Evolutionary conservation across 306 rosid species (phyloP), one percentile per base, ranked within the genome.

Genomic region (Inga laurina): DNA sequence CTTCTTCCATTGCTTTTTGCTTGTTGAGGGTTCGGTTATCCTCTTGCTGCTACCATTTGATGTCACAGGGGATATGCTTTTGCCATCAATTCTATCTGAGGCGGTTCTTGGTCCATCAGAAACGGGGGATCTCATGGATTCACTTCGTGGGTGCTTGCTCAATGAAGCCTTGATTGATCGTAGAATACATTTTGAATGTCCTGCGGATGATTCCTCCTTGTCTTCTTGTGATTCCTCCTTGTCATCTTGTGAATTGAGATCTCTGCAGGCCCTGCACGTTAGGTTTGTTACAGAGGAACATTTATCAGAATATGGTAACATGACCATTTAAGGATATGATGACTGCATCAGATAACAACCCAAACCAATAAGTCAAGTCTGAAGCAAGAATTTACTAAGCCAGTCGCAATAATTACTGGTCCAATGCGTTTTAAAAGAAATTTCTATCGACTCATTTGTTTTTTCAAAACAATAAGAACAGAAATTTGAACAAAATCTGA

Each of bases 101-200:
- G 98, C 94, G 88, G 71, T 92, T 81, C 97, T 89, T 51, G 93
- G 93, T 84, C 88, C 88, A 37, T 94, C 99, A 7, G 93, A 92
- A 59, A 84, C 49, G 15, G 98, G 98, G 71, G 98, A 97, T 86
- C 91, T 89, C 90, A 90, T 88, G 68, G 95, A 90, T 71, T 92
- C 98, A 43, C 91, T 72, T 48, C 94, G 89, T 3, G 89, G 88
- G 19, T 91, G 99, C 84, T 92, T 97, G 72, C 84, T 91, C 59
- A 94, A 79, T n/a, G 99, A 91, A 82, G 91, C 91, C 85, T 93
- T 95, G 64, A 97, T 92, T 46, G 99, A 92, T 49, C 91, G 87
- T 2, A 94, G 97, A 82, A 92, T 92, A 87, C 98, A 97, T 88
- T 92, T 97, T 70, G 92, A 89, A 49, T 87, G 91, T 81, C 98